Base-by-base conservation (phyloP, 2,329 filamentous ascomycete genomes). In the Colletotrichum higginsianum region DNA sequence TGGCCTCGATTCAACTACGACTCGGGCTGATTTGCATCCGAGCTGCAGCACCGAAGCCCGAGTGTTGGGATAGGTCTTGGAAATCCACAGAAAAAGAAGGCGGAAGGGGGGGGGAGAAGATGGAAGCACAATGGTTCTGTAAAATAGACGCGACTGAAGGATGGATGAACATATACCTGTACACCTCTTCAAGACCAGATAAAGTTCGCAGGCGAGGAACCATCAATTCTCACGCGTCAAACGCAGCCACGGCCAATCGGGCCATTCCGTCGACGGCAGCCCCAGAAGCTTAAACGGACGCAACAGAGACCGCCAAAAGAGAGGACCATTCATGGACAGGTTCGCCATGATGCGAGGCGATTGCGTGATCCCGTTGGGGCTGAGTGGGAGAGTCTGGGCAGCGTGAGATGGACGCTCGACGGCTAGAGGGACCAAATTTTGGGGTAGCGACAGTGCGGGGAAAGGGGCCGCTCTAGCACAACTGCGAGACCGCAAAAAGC, bases 211-310 rank as follows among this genome's bases (percentile, higher is more conserved):
- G 38, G 23, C 44, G n/a, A 53, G 15, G 50, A 12, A 23, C 18
- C 35, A 40, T n/a, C 35, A 16, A 30, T 53, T 15, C 46, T 15
- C 38, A 49, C 6, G 12, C 13, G 23, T 16, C 8, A 38, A 35
- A 38, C 15, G 35, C n/a, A 23, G 38, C n/a, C 26, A 65, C 11
- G 44, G 40, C 62, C 67, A 70, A 70, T 70, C 61, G 62, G 67
- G 56, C 62, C 9, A 18, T 60, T 55, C 30, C 23, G 11, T 15
- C 2, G 9, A 56, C 26, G 26, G 38, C 21, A 11, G 62, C 61
- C 30, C 67, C 67, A 66, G 49, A 61, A 70, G 55, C 62, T 70
- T 70, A 70, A 66, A 61, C 15, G 21, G 21, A 66, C 55, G 65
- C 1, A n/a, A 12, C 12, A 49, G 44, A 21, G 12, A 63, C 46